phyloP scores from a whole-genome alignment of 202 grass and related monocot genomes.

The Eragrostis tef region DNA sequence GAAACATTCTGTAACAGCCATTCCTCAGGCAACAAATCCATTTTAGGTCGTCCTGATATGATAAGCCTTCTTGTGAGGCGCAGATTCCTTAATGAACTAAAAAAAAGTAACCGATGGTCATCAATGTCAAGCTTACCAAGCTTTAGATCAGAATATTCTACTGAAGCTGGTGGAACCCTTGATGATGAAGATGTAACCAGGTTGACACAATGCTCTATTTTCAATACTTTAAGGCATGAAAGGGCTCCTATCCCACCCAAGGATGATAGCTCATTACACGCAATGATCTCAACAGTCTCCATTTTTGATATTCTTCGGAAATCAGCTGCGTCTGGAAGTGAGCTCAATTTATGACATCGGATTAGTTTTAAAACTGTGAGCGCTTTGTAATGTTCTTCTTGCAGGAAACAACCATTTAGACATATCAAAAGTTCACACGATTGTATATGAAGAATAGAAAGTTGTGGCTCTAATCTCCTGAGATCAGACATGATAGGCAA shows the following conservation, averaged over 20 bases:
- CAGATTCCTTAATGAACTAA: neutral
- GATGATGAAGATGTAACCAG: neutral
- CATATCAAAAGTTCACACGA: neutral
- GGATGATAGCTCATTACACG: neutral
- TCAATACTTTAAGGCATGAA: slow-evolving; percentile 21
- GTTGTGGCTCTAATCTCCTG: neutral
- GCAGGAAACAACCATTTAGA: slow-evolving; percentile 32
- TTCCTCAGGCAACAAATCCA: slow-evolving; percentile 18
- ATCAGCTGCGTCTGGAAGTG: slow-evolving; percentile 15
- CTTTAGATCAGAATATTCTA: neutral
- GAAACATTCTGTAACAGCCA: slow-evolving; percentile 18
- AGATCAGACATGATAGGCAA: slow-evolving; percentile 10
- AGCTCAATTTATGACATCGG: neutral
- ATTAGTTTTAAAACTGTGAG: slow-evolving; percentile 13
- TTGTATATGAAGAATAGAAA: neutral
- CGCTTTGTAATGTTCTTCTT: slow-evolving; percentile 30
- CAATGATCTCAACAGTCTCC: neutral
- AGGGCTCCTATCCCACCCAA: slow-evolving; percentile 14
- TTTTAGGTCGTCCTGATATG: neutral
- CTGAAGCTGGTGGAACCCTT: neutral
- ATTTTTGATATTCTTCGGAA: slow-evolving; percentile 7
- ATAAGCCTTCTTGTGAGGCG: slow-evolving; percentile 1
- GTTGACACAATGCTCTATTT: neutral
- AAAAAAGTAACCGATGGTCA: neutral
- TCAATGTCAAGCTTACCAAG: neutral